Base-by-base conservation (phyloP, 1,284 basidiomycete species). In the Pyrrhoderma noxium region DNA sequence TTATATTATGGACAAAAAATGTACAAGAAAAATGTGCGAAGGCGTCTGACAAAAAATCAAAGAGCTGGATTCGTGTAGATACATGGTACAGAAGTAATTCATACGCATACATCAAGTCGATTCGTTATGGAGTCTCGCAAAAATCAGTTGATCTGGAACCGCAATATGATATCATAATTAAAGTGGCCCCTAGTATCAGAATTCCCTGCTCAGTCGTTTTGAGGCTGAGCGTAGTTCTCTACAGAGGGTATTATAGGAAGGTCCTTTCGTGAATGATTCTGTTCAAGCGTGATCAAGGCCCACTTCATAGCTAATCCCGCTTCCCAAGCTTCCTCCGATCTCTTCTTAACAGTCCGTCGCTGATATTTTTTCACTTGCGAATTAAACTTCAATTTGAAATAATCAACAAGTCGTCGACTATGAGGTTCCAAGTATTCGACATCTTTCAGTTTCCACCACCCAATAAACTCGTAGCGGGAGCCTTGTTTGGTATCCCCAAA, bases 301-400 rank as follows among this genome's bases (percentile, higher is more conserved):
- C 52, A 54, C 22, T 45, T 25, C 13, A 38, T 49, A 16, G 9
- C 41, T 16, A 54, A 27, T 9, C 47, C 37, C 11, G 45, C 43
- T 2, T 21, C 27, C 52, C 52, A 54, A 2, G 52, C 52, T 35
- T 41, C 47, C 18, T 46, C 48, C 3, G 47, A 19, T 22, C 52
- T 41, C 41, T 27, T 19, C 39, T 53, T 49, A 14, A 18, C 22
- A 18, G 27, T 38, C 8, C 21, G 25, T 8, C 47, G 48, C 13
- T 18, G 47, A 11, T 39, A 31, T 3, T 31, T 14, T 25, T 14
- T n/a, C 8, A 35, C 27, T 31, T 42, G 52, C 1, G 27, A 19
- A 19, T 22, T 37, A 22, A 50, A 54, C 25, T 54, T 54, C 48
- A 35, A 46, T 13, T 50, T 43, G 27, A 54, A 50, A 4, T 42